These are phyloP conservation scores for Dictyostelium firmibasis DNA, from an alignment of 78 protist species.

Conservation along the genomic window DNA sequence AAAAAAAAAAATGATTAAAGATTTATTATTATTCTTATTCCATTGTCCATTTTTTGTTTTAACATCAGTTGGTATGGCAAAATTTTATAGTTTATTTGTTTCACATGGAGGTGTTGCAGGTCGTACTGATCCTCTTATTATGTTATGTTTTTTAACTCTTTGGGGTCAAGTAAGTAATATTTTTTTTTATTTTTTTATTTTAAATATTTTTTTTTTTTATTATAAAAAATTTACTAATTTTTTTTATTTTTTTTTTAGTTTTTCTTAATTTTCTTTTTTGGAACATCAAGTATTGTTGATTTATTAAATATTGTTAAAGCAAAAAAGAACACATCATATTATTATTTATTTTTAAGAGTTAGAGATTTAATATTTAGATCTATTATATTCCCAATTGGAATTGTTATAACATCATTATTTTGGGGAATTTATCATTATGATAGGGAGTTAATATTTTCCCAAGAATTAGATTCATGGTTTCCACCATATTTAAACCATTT, in stretches of 20 bases:
- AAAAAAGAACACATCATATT: not conserved
- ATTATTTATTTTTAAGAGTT: not conserved
- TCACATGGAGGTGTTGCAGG: not conserved
- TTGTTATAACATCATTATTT: constrained; percentile 3
- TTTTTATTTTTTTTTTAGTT: not conserved
- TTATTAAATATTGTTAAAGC: not conserved
- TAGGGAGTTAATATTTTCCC: constrained; percentile 3
- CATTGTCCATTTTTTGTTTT: constrained; percentile 13
- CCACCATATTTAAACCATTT: constrained; percentile 52
- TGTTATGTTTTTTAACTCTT: constrained; percentile 37
- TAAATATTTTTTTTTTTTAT: not conserved
- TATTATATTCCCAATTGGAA: constrained; percentile 33
- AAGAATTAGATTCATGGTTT: not conserved
- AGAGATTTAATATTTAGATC: constrained; percentile 58
- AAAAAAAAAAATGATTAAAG: not conserved
- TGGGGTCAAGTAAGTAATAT: constrained; percentile 60
- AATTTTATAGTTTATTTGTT: not conserved
- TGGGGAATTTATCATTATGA: constrained; percentile 46
- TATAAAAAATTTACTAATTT: not conserved
- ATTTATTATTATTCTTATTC: not conserved
- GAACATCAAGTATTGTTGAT: not conserved
- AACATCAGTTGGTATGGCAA: not conserved
- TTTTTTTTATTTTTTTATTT: not conserved
- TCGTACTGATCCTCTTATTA: not conserved
- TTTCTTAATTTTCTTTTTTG: constrained; percentile 12